A percentile compares a stretch with the other conserved stretches of the same genome.
Conservation (phyloP, 2,329 filamentous ascomycete genomes). For the Aspergillus fumigatiaffinis region DNA sequence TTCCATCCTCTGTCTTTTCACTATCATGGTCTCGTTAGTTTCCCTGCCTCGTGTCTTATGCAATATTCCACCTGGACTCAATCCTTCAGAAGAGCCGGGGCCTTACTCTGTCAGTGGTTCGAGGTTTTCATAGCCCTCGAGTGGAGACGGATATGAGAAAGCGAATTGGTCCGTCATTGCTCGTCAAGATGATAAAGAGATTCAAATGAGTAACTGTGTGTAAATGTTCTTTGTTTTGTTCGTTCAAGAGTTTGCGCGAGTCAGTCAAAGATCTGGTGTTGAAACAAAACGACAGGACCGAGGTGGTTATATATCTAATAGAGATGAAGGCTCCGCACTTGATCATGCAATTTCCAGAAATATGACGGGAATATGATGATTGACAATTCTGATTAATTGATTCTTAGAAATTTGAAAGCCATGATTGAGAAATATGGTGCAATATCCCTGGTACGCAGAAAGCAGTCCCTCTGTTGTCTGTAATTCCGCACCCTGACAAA, state of each 20-base stretch:
- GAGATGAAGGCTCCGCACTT: neutral
- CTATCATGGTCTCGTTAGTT: slow-evolving; percentile 25
- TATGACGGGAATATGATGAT: neutral
- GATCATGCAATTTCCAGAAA: neutral
- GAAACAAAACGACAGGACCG: neutral
- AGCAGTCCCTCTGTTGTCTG: neutral
- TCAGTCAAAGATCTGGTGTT: neutral
- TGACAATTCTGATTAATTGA: neutral
- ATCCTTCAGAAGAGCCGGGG: neutral
- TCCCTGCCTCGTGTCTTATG: neutral
- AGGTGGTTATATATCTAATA: neutral
- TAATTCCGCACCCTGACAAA: slow-evolving; percentile 18
- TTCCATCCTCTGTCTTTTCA: slow-evolving; percentile 67
- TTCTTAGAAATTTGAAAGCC: neutral
- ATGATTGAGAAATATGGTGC: neutral
- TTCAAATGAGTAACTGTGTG: neutral
- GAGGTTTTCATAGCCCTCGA: slow-evolving; percentile 49
- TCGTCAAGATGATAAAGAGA: slow-evolving; percentile 1
- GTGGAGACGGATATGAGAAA: slow-evolving; percentile 54
- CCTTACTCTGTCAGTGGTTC: slow-evolving; percentile 45
- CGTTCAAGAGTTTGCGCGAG: neutral
- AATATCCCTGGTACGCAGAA: neutral
- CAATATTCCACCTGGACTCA: neutral
- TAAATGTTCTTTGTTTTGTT: neutral
- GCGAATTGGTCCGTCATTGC: slow-evolving; percentile 49